Evolutionary conservation across 2,329 filamentous ascomycete genomes (phyloP), one percentile per base, ranked within the genome.

Genomic region (Nothophaeocryptopus gaeumannii): DNA sequence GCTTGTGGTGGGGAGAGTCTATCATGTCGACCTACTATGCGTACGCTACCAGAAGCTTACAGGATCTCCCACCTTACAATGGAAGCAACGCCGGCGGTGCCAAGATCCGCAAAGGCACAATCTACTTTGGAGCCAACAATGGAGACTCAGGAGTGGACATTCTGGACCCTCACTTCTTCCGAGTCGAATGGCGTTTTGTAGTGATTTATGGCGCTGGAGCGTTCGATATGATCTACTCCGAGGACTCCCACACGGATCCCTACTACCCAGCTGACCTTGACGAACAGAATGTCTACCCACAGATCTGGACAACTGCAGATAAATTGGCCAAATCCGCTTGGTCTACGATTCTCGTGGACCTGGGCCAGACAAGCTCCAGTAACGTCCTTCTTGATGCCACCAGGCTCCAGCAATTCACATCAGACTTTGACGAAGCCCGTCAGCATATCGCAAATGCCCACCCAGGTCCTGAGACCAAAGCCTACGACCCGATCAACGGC

Each of bases 1-100:
- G 50, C 39, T 32, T 59, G 30, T 58, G 35, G 26, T 59, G 54
- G 54, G 54, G 51, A 10, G 47, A 57, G 39, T 46, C 33, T 20
- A 15, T 59, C 1, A 40, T 59, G 34, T 49, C 45, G 15, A 47
- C 49, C 39, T 54, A 56, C 31, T 58, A 54, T 51, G 39, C 44
- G 3, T 34, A 33, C n/a, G 39, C 39, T 11, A 49, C 35, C 11
- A 11, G 30, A 8, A 11, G 38, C 15, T 47, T 53, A 39, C 35
- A 49, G 42, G 9, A 40, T 26, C 30, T 15, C 10, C 12, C 30
- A 8, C 20, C 26, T 20, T 16, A 15, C 16, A 26, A 9, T 8
- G 13, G 30, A n/a, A 20, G 30, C 20, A 26, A 20, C 20, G 20
- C 20, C 7, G 20, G 20, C 20, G 20, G 20, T 26, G 20, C 20